A percentile compares a stretch with the other conserved stretches of the same genome.
Evolutionary conservation across 805 yeast species (phyloP).

Genomic region (Ogataea wickerhamii): DNA sequence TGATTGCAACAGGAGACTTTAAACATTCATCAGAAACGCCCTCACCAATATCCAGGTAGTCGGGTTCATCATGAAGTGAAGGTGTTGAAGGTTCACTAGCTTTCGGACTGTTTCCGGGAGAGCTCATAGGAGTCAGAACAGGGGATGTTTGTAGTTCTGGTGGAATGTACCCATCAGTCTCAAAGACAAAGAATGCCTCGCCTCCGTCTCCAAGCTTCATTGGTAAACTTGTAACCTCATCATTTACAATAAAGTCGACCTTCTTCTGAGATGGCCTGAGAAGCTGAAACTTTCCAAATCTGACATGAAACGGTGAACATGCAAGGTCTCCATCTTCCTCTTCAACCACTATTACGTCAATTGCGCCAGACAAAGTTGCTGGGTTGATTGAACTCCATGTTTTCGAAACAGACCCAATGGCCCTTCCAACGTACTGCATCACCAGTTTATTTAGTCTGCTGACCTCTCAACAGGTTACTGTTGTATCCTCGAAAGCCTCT

Average conservation of each 20-base stretch:
- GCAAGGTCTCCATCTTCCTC: constrained; percentile 68
- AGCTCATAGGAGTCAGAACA: constrained; percentile 61
- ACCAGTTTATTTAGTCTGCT: no score
- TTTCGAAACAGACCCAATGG: constrained; percentile 90
- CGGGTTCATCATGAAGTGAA: constrained; percentile 44
- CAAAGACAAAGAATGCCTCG: constrained; percentile 96
- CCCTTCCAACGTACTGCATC: constrained; percentile 97
- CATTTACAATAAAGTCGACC: constrained; percentile 86
- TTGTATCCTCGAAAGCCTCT: no score
- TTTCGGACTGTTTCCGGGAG: constrained; percentile 46
- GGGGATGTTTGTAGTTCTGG: constrained; percentile 82
- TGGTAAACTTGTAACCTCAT: constrained; percentile 72
- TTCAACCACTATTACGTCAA: constrained; percentile 92
- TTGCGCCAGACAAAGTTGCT: constrained; percentile 93
- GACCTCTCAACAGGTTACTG: no score
- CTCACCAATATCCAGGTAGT: constrained; percentile 45
- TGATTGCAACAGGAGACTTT: constrained; percentile 5
- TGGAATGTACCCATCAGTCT: constrained; percentile 72
- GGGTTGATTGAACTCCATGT: constrained; percentile 98
- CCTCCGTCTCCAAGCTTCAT: constrained; percentile 98
- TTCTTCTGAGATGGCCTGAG: constrained; percentile 93
- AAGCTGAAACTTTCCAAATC: constrained; percentile 92
- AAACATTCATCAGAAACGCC: constrained; percentile 21
- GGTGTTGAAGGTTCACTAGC: constrained; percentile 14
- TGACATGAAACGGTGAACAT: constrained; percentile 94